phyloP scores from a whole-genome alignment of 2,329 filamentous ascomycete species.

The Diaporthe batatas region DNA sequence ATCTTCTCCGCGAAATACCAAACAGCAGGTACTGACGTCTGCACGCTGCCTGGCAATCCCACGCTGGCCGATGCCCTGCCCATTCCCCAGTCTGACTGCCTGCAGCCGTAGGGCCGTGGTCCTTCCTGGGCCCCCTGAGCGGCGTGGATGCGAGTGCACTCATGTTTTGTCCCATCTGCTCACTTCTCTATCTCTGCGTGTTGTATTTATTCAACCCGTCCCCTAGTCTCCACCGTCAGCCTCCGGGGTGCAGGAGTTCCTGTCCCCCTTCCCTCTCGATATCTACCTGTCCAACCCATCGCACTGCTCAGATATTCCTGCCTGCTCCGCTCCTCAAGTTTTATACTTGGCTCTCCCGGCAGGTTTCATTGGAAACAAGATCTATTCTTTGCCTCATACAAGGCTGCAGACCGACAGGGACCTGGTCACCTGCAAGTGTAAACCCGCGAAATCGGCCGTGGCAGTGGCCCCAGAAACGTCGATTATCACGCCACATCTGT shows the following conservation, averaged over 20 bases:
- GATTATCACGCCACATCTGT: slow-evolving; percentile 41
- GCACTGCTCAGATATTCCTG: slow-evolving; percentile 5
- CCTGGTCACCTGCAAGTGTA: slow-evolving; percentile 16
- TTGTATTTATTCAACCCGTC: slow-evolving; percentile 35
- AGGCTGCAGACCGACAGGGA: slow-evolving; percentile 19
- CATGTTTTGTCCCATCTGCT: slow-evolving; percentile 36
- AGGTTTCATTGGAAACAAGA: slow-evolving; percentile 8
- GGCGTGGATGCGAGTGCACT: slow-evolving; percentile 33
- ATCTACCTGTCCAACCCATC: slow-evolving; percentile 14
- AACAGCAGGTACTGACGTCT: slow-evolving; percentile 33
- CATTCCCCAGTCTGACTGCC: slow-evolving; percentile 24
- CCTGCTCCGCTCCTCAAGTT: slow-evolving; percentile 10
- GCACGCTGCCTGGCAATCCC: slow-evolving; percentile 26
- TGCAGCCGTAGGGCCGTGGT: slow-evolving; percentile 10
- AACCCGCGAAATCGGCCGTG: slow-evolving; percentile 26
- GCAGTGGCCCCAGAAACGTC: slow-evolving; percentile 41
- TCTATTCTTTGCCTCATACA: slow-evolving; percentile 1
- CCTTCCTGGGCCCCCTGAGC: slow-evolving; percentile 14
- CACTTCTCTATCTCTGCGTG: slow-evolving; percentile 22
- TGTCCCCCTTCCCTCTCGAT: slow-evolving; percentile 9
- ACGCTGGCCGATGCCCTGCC: slow-evolving; percentile 22
- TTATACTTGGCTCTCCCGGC: slow-evolving; percentile 1
- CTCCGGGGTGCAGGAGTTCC: slow-evolving; percentile 33
- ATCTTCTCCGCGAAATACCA: slow-evolving; percentile 27
- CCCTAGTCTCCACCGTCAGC: slow-evolving; percentile 19